Conservation (phyloP, 2,329 filamentous ascomycete species). For the Scedosporium boydii region DNA sequence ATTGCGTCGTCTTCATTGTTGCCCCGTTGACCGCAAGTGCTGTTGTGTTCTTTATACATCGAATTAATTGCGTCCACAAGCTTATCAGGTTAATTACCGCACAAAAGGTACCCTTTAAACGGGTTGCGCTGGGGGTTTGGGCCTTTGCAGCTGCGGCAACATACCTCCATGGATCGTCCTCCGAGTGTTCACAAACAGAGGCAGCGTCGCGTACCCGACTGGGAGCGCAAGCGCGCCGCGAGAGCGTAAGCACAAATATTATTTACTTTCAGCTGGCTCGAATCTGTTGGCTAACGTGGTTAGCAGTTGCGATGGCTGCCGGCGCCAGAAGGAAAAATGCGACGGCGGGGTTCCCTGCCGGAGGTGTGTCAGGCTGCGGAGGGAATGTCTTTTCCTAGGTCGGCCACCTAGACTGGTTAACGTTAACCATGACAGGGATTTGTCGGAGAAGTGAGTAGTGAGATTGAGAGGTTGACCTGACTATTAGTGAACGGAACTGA, state of each 20-base stretch:
- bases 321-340: slow-evolving; percentile 46
- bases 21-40: too few species aligned
- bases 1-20: too few species aligned
- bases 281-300: neutral
- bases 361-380: slow-evolving; percentile 38
- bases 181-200: slow-evolving; percentile 12
- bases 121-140: too few species aligned
- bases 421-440: neutral
- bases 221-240: slow-evolving; percentile 18
- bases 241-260: slow-evolving; percentile 14
- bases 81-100: too few species aligned
- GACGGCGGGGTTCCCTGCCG: slow-evolving; percentile 45
- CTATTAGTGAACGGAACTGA: neutral
- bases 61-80: too few species aligned
- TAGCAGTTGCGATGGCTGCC: slow-evolving; percentile 41
- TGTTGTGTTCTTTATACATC: too few species aligned
- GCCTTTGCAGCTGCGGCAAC: too few species aligned
- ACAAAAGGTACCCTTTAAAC: too few species aligned
- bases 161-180: neutral
- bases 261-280: neutral
- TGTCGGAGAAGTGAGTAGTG: neutral
- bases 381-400: slow-evolving; percentile 38
- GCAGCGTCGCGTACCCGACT: slow-evolving; percentile 15
- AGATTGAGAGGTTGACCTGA: too few species aligned
- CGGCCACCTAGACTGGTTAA: slow-evolving; percentile 9